Base-by-base conservation (phyloP, 805 yeast genomes). In the Pichia cephalocereana region DNA sequence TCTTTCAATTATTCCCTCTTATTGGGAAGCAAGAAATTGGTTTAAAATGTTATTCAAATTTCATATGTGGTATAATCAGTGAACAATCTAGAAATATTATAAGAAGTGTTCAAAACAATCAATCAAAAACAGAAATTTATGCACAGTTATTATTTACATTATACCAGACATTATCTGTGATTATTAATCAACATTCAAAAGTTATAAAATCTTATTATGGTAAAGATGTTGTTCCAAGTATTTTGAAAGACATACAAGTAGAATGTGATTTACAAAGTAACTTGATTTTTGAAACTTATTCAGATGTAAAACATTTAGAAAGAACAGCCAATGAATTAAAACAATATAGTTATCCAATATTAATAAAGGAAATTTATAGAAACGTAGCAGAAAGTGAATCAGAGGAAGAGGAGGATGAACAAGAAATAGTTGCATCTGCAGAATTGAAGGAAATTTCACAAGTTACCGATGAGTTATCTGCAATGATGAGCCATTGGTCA, bases 231-330 rank as follows among this genome's bases (percentile, higher is more conserved):
- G 80, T 90, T 71, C 67, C 74, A 3, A 73, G 74, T 34, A 89
- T 91, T 10, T 73, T 90, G 55, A 78, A 76, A 18, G 77, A 77
- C 44, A 82, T 93, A 32, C 96, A 91, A 65, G 70, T 77, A 44
- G 99, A 93, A 60, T 82, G 93, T 31, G 99, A 93, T 60, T 72
- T 90, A n/a, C 99, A 93, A 60, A 83, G 91, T 27, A 95, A 95
- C 0, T 70, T 93, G 41, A 85, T 93, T 5, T 72, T 86, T 47
- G 98, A 91, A 63, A 86, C 93, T 0, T 87, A 86, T 58, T 77
- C 82, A 68, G 97, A 90, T 56, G 74, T 78, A 30, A 75, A 86
- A 53, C 71, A 81, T 28, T 58, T 89, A 5, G 80, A 74, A 30
- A 72, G 76, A 51, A 60, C 75, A 9, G 55, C 85, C 26, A 71